phyloP scores from a whole-genome alignment of 225 moss, liverwort and hornwort species.

The Antitrichia curtipendula region DNA sequence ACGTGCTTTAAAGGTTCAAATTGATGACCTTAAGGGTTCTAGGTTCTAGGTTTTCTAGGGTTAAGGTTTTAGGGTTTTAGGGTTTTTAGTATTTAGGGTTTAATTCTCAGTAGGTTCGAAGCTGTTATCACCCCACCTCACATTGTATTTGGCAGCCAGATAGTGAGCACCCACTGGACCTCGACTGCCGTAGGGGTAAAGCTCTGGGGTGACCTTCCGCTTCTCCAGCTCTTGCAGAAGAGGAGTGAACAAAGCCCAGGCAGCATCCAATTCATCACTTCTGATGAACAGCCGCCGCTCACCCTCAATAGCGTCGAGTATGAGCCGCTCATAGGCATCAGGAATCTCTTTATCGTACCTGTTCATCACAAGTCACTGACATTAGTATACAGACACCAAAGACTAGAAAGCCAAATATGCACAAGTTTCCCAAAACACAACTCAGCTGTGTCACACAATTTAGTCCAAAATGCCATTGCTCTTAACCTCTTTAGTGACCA shows the following conservation, averaged over 20 bases:
- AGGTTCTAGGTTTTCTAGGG: background rate
- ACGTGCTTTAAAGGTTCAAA: background rate
- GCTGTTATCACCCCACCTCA: slow-evolving; percentile 82
- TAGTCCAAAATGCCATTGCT: background rate
- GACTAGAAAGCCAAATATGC: background rate
- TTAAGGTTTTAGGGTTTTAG: background rate
- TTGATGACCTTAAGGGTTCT: background rate
- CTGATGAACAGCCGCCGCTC: slow-evolving; percentile 82
- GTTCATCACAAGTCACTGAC: background rate
- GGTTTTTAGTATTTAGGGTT: background rate
- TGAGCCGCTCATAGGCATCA: slow-evolving; percentile 85
- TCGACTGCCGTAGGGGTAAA: slow-evolving; percentile 89
- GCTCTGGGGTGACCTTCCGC: slow-evolving; percentile 62
- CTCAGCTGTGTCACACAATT: background rate
- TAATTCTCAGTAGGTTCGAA: slow-evolving; percentile 24
- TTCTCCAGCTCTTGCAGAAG: slow-evolving; percentile 65
- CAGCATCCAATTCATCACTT: slow-evolving; percentile 93
- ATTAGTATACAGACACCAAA: background rate
- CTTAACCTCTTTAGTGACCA: background rate
- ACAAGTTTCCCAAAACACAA: background rate
- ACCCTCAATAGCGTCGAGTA: slow-evolving; percentile 89
- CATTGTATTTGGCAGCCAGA: slow-evolving; percentile 85
- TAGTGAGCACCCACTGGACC: slow-evolving; percentile 95
- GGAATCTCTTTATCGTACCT: slow-evolving; percentile 83
- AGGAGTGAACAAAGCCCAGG: slow-evolving; percentile 84